Evolutionary conservation across 768 basidiomycete species (phyloP).

Genomic region (Hysterangium stoloniferum): DNA sequence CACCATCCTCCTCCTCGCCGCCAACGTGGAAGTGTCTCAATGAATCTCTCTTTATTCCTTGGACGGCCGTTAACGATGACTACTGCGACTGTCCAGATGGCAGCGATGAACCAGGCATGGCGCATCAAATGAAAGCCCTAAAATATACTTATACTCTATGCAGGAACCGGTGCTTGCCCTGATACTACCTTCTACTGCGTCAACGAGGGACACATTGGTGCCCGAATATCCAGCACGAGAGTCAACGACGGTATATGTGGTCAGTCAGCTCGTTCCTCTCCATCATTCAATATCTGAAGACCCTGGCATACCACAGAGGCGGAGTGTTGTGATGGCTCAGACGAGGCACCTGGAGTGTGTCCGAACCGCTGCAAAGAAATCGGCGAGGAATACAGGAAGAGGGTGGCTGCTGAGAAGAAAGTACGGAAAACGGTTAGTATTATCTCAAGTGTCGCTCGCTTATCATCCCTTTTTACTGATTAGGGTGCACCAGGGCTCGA

Average conservation of each 20-base stretch:
- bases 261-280: too few relatives aligned
- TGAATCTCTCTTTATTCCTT: conserved; percentile 69
- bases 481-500: conserved; percentile 56
- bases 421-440: conserved; percentile 68
- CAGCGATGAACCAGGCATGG: conserved; percentile 86
- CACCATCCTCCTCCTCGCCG: conserved; percentile 32
- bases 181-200: conserved; percentile 72
- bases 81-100: conserved; percentile 92
- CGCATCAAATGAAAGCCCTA: background rate
- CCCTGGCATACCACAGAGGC: conserved; percentile 65
- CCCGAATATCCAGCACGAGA: conserved; percentile 66
- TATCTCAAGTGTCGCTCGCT: too few relatives aligned
- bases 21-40: conserved; percentile 72
- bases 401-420: conserved; percentile 67
- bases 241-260: conserved; percentile 94
- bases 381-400: conserved; percentile 61
- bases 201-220: conserved; percentile 85
- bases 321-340: conserved; percentile 94
- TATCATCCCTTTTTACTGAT: background rate
- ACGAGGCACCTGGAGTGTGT: conserved; percentile 80
- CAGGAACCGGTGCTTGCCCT: conserved; percentile 82
- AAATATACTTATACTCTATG: background rate
- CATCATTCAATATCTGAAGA: too few relatives aligned
- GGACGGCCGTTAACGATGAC: conserved; percentile 85
- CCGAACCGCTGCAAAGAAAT: conserved; percentile 67